A percentile compares a stretch with the other conserved stretches of the same genome.
These are phyloP conservation scores for Coemansia sp. DNA, from an alignment of 192 early-diverging fungal species.

Conservation along the genomic window DNA sequence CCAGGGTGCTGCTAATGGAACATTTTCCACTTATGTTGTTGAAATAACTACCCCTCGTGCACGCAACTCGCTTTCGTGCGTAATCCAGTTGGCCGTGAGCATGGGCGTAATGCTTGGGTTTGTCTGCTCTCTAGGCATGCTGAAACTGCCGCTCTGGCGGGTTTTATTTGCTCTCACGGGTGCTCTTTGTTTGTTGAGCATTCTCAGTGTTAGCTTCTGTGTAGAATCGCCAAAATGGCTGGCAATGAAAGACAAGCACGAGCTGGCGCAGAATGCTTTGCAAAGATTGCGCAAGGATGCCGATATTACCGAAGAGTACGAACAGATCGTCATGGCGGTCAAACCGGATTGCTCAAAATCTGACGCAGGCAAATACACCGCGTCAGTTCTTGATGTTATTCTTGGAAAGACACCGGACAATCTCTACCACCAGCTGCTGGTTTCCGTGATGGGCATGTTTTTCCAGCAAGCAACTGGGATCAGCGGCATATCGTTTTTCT, in stretches of 20 bases:
- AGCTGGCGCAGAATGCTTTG: conserved; percentile 55
- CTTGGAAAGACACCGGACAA: conserved; percentile 56
- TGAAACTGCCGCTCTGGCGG: conserved; percentile 69
- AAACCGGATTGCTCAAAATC: not conserved
- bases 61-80: conserved; percentile 66
- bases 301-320: conserved; percentile 60
- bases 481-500: conserved; percentile 78
- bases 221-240: conserved; percentile 79
- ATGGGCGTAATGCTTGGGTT: conserved; percentile 71
- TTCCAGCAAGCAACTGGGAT: conserved; percentile 81
- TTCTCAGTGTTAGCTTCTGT: conserved; percentile 59
- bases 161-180: conserved; percentile 61
- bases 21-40: conserved; percentile 66
- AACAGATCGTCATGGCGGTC: conserved; percentile 44
- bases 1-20: conserved; percentile 62
- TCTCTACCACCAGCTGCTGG: conserved; percentile 61
- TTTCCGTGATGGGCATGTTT: conserved; percentile 62
- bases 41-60: conserved; percentile 73
- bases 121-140: conserved; percentile 59
- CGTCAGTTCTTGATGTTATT: conserved; percentile 54
- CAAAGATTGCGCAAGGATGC: conserved; percentile 53
- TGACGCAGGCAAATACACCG: conserved; percentile 12
- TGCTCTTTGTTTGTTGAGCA: conserved; percentile 55
- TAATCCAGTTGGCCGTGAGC: conserved; percentile 72
- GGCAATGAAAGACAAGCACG: conserved; percentile 56